These are phyloP conservation scores for Ganoderma multipileum DNA, from an alignment of 1,284 basidiomycete genomes.

Conservation along the genomic window DNA sequence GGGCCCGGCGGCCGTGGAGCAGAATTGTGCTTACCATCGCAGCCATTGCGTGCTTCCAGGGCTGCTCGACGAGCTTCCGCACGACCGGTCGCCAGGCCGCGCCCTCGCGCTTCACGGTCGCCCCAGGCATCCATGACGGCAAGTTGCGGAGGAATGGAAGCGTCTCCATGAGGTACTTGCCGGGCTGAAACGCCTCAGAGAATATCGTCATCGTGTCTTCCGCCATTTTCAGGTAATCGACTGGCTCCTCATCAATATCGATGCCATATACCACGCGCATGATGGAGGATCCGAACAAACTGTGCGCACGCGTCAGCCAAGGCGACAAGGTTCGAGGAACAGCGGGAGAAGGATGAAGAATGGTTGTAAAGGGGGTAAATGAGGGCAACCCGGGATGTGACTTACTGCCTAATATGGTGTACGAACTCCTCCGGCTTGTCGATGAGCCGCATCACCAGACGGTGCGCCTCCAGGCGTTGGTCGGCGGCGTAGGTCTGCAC, in stretches of 20 bases:
- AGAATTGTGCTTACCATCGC: constrained; percentile 14
- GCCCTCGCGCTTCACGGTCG: constrained; percentile 21
- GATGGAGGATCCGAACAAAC: constrained; percentile 40
- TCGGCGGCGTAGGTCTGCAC: constrained; percentile 10
- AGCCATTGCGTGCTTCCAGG: constrained; percentile 18
- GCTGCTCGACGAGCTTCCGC: constrained; percentile 6
- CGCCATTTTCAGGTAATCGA: constrained; percentile 26
- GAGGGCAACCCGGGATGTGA: background rate
- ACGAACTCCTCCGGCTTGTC: constrained; percentile 17
- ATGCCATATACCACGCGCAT: constrained; percentile 44
- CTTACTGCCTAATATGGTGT: constrained; percentile 27
- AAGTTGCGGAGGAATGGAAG: constrained; percentile 18
- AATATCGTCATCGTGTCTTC: constrained; percentile 22
- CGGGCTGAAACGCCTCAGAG: constrained; percentile 19
- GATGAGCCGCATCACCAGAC: constrained; percentile 15
- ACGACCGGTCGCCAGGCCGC: background rate
- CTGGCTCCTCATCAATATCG: constrained; percentile 33
- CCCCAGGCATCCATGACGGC: constrained; percentile 20
- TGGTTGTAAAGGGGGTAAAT: background rate
- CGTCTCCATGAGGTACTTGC: constrained; percentile 24
- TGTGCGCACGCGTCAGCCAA: constrained; percentile 14
- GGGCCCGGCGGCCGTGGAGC: background rate
- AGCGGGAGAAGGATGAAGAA: background rate
- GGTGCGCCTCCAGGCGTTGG: constrained; percentile 16
- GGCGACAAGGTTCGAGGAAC: background rate